Percentiles rank a stretch among this genome's conserved stretches.
Evolutionary conservation across 192 early-diverging fungal species (phyloP).

Genomic region (Backusella tuberculispora): DNA sequence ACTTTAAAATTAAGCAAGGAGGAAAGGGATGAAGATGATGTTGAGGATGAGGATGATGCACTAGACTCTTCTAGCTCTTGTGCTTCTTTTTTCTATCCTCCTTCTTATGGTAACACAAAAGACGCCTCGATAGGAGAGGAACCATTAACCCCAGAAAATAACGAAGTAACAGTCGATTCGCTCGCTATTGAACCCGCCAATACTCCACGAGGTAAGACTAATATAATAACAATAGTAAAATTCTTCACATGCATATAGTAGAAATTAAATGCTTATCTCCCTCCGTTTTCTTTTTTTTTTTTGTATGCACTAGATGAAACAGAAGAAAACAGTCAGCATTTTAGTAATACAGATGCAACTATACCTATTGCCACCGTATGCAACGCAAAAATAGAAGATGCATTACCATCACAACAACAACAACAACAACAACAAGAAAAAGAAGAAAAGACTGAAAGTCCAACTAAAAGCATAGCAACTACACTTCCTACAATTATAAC

Average conservation of each 20-base stretch:
- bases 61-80: constrained; percentile 12
- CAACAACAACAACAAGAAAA: not conserved
- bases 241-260: not conserved
- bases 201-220: not conserved
- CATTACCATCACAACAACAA: not conserved
- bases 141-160: not conserved
- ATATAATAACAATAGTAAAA: not conserved
- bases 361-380: constrained; percentile 15
- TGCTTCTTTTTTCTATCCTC: not conserved
- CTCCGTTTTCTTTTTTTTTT: not conserved
- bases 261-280: constrained; percentile 6
- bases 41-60: not conserved
- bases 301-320: not conserved
- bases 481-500: not conserved
- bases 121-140: not conserved
- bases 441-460: not conserved
- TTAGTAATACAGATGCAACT: constrained; percentile 2
- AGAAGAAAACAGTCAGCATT: not conserved
- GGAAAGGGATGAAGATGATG: not conserved
- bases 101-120: constrained; percentile 16
- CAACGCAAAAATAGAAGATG: constrained; percentile 5
- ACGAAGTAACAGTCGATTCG: not conserved
- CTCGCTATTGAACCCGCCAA: constrained; percentile 3
- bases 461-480: not conserved
- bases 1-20: constrained; percentile 4